A percentile compares a stretch with the other conserved stretches of the same genome.
Evolutionary conservation across 2,329 filamentous ascomycete species (phyloP).

Genomic region (Dryadomyces quercivorus): DNA sequence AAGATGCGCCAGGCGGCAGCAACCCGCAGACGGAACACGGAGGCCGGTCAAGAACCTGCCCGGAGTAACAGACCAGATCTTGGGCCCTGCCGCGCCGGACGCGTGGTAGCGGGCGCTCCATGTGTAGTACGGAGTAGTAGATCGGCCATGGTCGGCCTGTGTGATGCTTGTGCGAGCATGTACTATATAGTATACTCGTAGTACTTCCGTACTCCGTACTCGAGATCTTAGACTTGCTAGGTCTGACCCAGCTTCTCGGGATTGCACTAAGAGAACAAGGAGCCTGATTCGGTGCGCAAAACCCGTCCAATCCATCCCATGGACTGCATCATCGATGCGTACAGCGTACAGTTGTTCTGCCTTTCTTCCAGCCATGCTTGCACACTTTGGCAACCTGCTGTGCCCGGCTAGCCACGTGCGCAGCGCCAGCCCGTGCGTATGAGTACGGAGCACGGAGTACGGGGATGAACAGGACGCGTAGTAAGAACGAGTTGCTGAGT

Average conservation of each 20-base stretch:
- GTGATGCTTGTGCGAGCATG: not conserved
- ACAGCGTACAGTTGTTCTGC: not conserved
- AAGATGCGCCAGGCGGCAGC: not conserved
- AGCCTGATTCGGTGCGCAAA: constrained; percentile 1
- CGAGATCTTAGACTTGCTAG: constrained; percentile 8
- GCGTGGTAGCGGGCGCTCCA: too few species aligned
- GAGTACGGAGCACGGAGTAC: not conserved
- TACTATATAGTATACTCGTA: not conserved
- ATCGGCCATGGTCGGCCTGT: not conserved
- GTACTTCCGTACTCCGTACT: not conserved
- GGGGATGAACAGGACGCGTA: too few species aligned
- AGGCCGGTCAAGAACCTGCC: too few species aligned
- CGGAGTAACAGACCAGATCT: too few species aligned
- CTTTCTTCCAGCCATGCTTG: not conserved
- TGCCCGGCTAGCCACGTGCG: not conserved
- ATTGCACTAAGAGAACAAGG: constrained; percentile 6
- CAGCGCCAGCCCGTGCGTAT: not conserved
- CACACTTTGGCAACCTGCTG: not conserved
- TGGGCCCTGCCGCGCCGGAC: too few species aligned
- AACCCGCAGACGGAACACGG: not conserved
- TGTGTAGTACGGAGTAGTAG: too few species aligned
- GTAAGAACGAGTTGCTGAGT: too few species aligned
- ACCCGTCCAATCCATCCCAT: not conserved
- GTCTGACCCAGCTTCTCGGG: constrained; percentile 10
- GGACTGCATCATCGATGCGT: not conserved